Conservation (phyloP, 768 basidiomycete species). For the Lactifluus volemus region DNA sequence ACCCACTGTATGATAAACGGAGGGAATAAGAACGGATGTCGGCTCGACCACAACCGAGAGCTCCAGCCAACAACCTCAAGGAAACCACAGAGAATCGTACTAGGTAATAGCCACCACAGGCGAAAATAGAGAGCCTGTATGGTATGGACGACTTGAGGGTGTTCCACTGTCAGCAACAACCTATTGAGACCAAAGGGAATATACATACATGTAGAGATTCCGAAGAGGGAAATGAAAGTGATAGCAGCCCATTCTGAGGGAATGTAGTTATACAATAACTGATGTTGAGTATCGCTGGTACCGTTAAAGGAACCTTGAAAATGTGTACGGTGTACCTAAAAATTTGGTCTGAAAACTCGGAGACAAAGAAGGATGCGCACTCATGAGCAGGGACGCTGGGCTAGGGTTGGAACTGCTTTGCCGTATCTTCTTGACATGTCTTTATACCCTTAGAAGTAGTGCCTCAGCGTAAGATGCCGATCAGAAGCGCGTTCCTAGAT, state of each 20-base stretch:
- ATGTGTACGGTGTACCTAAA: too few relatives aligned
- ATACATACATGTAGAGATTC: constrained; percentile 23
- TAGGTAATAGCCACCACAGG: constrained; percentile 20
- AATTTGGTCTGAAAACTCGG: background rate
- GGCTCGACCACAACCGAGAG: constrained; percentile 8
- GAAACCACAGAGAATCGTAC: background rate
- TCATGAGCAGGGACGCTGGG: background rate
- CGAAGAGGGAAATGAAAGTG: constrained; percentile 28
- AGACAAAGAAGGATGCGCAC: background rate
- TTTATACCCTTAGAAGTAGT: background rate
- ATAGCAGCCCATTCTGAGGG: constrained; percentile 31
- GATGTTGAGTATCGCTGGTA: background rate
- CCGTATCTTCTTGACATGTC: too few relatives aligned
- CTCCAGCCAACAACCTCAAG: constrained; percentile 14
- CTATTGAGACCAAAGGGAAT: constrained; percentile 1
- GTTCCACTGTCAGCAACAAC: background rate
- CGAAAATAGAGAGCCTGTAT: constrained; percentile 25
- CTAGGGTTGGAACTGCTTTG: background rate
- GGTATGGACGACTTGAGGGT: background rate
- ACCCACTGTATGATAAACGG: constrained; percentile 16
- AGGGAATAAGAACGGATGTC: background rate
- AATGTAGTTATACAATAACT: constrained; percentile 26
- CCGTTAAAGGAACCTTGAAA: background rate
- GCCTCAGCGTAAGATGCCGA: too few relatives aligned
- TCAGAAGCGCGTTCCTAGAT: too few relatives aligned